phyloP scores from a whole-genome alignment of 2,329 filamentous ascomycete species.

The Aspergillus clavatus region DNA sequence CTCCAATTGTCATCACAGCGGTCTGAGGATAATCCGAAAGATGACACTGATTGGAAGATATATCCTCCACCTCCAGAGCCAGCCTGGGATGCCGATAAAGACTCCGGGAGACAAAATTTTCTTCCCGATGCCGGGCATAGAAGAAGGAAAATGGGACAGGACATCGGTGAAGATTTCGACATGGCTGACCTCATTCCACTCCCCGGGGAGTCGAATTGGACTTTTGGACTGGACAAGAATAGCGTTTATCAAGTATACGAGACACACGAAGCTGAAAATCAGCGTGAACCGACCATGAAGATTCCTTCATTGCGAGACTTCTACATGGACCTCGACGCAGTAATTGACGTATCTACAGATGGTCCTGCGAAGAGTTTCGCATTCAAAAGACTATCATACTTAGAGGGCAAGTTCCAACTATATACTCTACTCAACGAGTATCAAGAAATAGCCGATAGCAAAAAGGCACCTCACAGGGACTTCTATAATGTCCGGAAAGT shows the following conservation, averaged over 20 bases:
- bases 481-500: conserved; percentile 99
- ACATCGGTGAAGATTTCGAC: conserved; percentile 90
- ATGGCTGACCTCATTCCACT: conserved; percentile 72
- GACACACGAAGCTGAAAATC: conserved; percentile 56
- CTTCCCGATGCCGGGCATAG: conserved; percentile 48
- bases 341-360: conserved; percentile 86
- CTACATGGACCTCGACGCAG: conserved; percentile 86
- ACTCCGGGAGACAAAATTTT: conserved; percentile 30
- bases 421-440: conserved; percentile 94
- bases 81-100: conserved; percentile 68
- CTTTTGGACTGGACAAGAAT: conserved; percentile 72
- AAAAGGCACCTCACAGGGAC: conserved; percentile 93
- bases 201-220: conserved; percentile 65
- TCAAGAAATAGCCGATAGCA: conserved; percentile 95
- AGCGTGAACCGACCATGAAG: conserved; percentile 65
- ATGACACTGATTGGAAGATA: conserved; percentile 75
- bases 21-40: conserved; percentile 79
- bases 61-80: conserved; percentile 91
- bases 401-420: conserved; percentile 95
- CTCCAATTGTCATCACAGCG: conserved; percentile 79
- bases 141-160: conserved; percentile 76
- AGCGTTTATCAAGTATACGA: conserved; percentile 93
- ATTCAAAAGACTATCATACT: conserved; percentile 86
- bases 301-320: conserved; percentile 94
- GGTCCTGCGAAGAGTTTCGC: conserved; percentile 96